Evolutionary conservation across 2,329 filamentous ascomycete species (phyloP).

Genomic region (Aureobasidium leucospermi): DNA sequence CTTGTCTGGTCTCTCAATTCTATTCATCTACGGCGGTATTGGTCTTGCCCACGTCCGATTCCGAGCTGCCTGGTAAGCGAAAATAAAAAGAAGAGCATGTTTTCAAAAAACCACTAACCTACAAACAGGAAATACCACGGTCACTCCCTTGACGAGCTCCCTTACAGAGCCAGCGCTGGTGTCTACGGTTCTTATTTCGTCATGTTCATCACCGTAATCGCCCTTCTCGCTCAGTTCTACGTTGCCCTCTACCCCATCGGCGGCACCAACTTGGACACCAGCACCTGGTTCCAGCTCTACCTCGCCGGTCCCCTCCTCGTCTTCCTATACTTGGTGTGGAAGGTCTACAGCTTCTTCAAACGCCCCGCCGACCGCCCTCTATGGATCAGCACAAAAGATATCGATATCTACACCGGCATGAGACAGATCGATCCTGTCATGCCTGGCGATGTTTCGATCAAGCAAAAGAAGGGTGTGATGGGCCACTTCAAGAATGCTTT

Average conservation of each 20-base stretch:
- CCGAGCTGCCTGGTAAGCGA: constrained; percentile 62
- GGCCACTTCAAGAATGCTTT: background rate
- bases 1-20: constrained; percentile 60
- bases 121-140: constrained; percentile 36
- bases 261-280: constrained; percentile 10
- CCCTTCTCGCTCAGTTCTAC: constrained; percentile 41
- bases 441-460: background rate
- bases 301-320: constrained; percentile 20
- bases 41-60: constrained; percentile 85
- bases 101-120: background rate
- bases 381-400: constrained; percentile 17
- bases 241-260: constrained; percentile 13
- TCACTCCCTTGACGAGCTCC: constrained; percentile 54
- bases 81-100: too few species aligned
- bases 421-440: background rate
- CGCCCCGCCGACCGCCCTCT: constrained; percentile 9
- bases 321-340: constrained; percentile 19
- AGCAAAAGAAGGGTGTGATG: background rate
- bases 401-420: constrained; percentile 19
- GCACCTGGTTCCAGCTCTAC: constrained; percentile 19
- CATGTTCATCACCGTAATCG: constrained; percentile 46
- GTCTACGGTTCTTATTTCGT: constrained; percentile 55
- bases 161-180: constrained; percentile 52
- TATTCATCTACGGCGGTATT: constrained; percentile 75
- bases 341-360: constrained; percentile 16